Evolutionary conservation across 176 grass and related monocot genomes (phyloP).

Genomic region (Oryza officinalis): DNA sequence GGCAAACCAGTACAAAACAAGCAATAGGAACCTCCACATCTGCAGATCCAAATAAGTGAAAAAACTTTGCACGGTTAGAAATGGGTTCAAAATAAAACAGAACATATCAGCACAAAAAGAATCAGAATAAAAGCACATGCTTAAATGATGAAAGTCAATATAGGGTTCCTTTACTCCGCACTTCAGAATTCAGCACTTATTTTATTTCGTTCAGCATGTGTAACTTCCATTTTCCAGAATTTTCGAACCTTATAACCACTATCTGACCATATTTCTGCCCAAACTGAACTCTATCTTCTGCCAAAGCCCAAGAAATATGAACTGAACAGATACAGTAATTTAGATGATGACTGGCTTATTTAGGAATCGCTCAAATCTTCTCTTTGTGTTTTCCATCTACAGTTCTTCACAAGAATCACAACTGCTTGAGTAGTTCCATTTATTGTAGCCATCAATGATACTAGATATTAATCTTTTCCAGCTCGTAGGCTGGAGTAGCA

Average conservation of each 20-base stretch:
- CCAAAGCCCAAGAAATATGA: slow-evolving; percentile 11
- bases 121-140: slow-evolving; percentile 42
- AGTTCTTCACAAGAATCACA: neutral
- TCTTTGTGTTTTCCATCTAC: neutral
- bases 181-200: neutral
- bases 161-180: slow-evolving; percentile 21
- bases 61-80: slow-evolving; percentile 22
- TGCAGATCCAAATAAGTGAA: slow-evolving; percentile 48
- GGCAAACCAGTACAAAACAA: slow-evolving; percentile 74
- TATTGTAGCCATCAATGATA: slow-evolving; percentile 12
- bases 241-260: slow-evolving; percentile 24
- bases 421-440: neutral
- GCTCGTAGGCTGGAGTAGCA: neutral
- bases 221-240: neutral
- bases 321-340: slow-evolving; percentile 5
- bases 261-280: slow-evolving; percentile 27
- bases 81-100: slow-evolving; percentile 2
- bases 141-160: slow-evolving; percentile 27
- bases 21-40: slow-evolving; percentile 90
- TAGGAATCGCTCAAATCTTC: neutral
- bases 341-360: neutral
- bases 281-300: neutral
- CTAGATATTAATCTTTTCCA: slow-evolving; percentile 1
- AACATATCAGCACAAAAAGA: slow-evolving; percentile 12
- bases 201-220: neutral